Evolutionary conservation across 495 filamentous ascomycete species (phyloP), one percentile per base, ranked within the genome.

Genomic region (Podospora appendiculata): DNA sequence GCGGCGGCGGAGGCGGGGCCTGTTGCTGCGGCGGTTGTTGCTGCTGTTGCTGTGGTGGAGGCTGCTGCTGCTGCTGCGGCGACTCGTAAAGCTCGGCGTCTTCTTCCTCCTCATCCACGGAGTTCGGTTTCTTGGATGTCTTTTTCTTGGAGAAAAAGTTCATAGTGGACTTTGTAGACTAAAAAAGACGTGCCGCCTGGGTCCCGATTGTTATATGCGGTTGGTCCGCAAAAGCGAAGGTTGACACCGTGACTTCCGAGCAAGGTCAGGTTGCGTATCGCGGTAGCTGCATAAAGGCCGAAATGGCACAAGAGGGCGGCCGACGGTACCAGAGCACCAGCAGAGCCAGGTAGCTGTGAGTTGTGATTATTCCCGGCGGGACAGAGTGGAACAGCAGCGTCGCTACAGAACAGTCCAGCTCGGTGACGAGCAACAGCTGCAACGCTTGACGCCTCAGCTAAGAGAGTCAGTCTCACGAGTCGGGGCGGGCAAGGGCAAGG

Each of bases 91-190:
- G 55, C 13, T 63, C 69, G 63, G 61, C 53, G 45, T 65, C 67
- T 55, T 76, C 69, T 50, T 73, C 73, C 58, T 63, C 68, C 52
- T 66, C 71, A 64, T 78, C 74, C 56, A 66, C 66, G 52, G 70
- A 56, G 53, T 68, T 64, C 55, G 69, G 59, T 56, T 76, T 78
- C 62, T 75, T 80, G 54, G 72, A 69, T 57, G 71, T 67, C 63
- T 77, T 79, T 64, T 74, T 73, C 48, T 68, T 58, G 43, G 17
- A 41, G 64, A 79, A 78, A 69, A 75, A 76, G 70, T 78, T 79
- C 77, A 80, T 79, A 57, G 55, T 57, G 52, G 52, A 55, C 48
- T 61, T 45, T 45, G 55, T 40, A 50, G 12, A 39, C 11, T 9
- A 45, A 53, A 61, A 54, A 57, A 46, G 39, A 19, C 36, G 53